Conservation (phyloP, 768 basidiomycete species). For the Boletus pseudopeckii region DNA sequence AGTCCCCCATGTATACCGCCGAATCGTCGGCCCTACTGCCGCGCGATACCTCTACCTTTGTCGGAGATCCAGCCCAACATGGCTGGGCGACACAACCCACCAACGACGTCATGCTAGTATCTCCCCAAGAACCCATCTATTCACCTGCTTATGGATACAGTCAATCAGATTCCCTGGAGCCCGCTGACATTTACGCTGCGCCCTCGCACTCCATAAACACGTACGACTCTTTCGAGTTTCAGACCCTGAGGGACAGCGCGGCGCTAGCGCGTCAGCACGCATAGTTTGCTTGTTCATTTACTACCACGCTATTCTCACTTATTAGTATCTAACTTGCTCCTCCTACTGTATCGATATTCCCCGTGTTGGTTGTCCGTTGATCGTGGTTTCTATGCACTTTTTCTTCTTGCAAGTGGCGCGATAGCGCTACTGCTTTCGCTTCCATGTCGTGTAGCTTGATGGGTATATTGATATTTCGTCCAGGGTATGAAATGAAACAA, state of each 20-base stretch:
- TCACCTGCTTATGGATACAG: constrained; percentile 17
- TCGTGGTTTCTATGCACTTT: constrained; percentile 6
- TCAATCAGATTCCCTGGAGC: constrained; percentile 18
- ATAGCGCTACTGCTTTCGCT: constrained; percentile 9
- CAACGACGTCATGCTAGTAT: constrained; percentile 13
- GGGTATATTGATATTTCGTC: constrained; percentile 18
- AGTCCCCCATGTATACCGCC: constrained; percentile 19
- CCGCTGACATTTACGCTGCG: constrained; percentile 16
- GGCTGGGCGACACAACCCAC: constrained; percentile 15
- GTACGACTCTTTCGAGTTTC: constrained; percentile 35
- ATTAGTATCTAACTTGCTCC: constrained; percentile 26
- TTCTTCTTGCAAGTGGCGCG: constrained; percentile 4
- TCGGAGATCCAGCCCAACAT: constrained; percentile 5
- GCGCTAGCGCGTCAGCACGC: constrained; percentile 21
- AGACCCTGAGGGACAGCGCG: constrained; percentile 24
- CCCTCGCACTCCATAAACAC: constrained; percentile 16
- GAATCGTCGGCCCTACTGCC: constrained; percentile 10
- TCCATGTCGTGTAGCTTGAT: constrained; percentile 14
- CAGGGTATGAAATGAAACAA: constrained; percentile 18
- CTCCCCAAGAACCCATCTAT: constrained; percentile 16
- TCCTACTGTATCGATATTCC: constrained; percentile 28
- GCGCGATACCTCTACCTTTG: constrained; percentile 13
- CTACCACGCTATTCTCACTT: constrained; percentile 9
- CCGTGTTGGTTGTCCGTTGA: neutral
- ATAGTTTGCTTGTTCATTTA: constrained; percentile 4